Conservation (phyloP, 2,329 filamentous ascomycete genomes). For the Biscogniauxia marginata region DNA sequence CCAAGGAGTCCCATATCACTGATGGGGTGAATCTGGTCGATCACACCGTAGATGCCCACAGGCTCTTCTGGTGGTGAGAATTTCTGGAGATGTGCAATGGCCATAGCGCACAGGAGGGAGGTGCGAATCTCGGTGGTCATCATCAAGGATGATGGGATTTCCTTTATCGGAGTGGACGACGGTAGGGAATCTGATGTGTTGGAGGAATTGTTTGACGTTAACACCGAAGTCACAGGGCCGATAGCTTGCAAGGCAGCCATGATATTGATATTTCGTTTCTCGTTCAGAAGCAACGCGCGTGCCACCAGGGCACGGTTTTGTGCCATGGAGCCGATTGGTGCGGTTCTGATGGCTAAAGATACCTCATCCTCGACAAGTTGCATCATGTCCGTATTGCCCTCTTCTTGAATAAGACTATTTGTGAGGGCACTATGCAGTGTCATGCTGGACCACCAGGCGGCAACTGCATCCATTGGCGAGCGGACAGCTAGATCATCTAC, state of each 20-base stretch:
- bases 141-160: conserved; percentile 41
- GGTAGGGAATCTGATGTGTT: conserved; percentile 5
- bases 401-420: conserved; percentile 57
- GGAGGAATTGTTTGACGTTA: conserved; percentile 28
- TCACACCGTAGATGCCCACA: conserved; percentile 48
- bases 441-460: conserved; percentile 84
- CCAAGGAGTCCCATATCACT: conserved; percentile 55
- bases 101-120: conserved; percentile 59
- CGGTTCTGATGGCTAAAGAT: conserved; percentile 66
- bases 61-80: conserved; percentile 42
- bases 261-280: conserved; percentile 56
- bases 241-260: conserved; percentile 55
- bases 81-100: conserved; percentile 56
- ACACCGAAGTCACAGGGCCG: conserved; percentile 39
- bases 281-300: conserved; percentile 54
- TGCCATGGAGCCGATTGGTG: conserved; percentile 76
- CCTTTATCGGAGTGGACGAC: conserved; percentile 43
- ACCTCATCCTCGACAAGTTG: conserved; percentile 47
- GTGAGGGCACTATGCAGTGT: conserved; percentile 69
- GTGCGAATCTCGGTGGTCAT: conserved; percentile 53
- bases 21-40: conserved; percentile 42
- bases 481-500: conserved; percentile 83
- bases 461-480: conserved; percentile 84
- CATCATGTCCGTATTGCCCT: conserved; percentile 41
- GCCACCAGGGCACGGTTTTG: conserved; percentile 60